Evolutionary conservation across 1,284 basidiomycete species (phyloP), one percentile per base, ranked within the genome.

Genomic region (Microbotryum intermedium): DNA sequence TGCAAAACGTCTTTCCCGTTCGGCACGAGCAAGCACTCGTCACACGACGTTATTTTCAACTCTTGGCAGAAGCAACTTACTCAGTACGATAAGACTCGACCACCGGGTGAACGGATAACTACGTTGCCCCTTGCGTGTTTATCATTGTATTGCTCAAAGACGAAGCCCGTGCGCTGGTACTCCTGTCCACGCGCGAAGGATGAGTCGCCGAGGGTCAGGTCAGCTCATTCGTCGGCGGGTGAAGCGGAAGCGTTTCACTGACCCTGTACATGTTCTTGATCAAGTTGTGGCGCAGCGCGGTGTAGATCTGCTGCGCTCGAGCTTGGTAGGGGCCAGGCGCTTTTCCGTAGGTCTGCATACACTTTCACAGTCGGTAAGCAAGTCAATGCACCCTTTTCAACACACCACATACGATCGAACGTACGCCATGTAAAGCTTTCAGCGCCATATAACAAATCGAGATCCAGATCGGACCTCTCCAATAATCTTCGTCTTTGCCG

Each of bases 71-170:
- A 30, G 29, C 10, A n/a, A 86, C 84, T 39, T 39, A 39, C 34
- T 86, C 69, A 92, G 76, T 21, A 88, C 82, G 21, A 88, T 81
- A 50, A 92, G 77, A 42, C 88, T 88, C 28, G 89, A 90, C 89
- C 89, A 92, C 20, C 88, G 89, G 23, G 88, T 91, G 77, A 92
- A 92, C 0, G 90, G 89, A 74, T 91, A 88, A 69, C 34, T 39
- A 10, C 91, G 78, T 71, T 81, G 82, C 1, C 92, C 92, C 71
- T 88, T 81, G 18, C 92, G 93, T 11, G 83, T 88, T 79, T 75
- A 0, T 90, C 78, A 72, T 97, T 86, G 74, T 95, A 97, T 74
- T 97, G 93, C 74, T 97, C 92, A 90, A 92, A 97, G 10, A 91
- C 88, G 73, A 90, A 94, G 9, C 91, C 91, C 1, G 91, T 95